A percentile compares a stretch with the other conserved stretches of the same genome.
phyloP scores from a whole-genome alignment of 2,329 filamentous ascomycete species.

The Aspergillus texensis region DNA sequence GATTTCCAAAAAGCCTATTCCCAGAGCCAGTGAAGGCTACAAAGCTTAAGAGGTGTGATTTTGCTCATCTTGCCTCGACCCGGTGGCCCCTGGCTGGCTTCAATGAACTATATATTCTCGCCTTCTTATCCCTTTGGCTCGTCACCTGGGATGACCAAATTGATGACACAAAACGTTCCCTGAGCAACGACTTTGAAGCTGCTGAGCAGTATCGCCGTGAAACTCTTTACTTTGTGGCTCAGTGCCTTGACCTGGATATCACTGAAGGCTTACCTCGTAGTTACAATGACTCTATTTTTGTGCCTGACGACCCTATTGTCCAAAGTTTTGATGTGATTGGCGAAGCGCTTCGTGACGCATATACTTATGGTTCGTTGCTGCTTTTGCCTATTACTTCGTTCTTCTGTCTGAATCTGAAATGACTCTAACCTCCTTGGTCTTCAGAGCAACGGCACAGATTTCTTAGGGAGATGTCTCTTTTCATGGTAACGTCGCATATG shows the following conservation, averaged over 20 bases:
- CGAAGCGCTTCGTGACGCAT: not conserved
- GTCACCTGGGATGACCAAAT: not conserved
- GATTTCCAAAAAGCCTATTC: not conserved
- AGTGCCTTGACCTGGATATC: not conserved
- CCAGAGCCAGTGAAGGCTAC: not conserved
- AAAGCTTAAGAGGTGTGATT: not conserved
- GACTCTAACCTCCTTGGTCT: not conserved
- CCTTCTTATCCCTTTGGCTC: not conserved
- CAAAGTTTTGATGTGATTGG: constrained; percentile 2
- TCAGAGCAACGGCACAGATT: not conserved
- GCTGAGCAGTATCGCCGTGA: not conserved
- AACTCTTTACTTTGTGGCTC: not conserved
- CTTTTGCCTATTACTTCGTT: not conserved
- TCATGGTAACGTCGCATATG: not conserved
- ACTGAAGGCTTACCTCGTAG: not conserved
- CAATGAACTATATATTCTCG: not conserved
- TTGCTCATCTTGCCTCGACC: not conserved
- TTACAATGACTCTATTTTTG: not conserved
- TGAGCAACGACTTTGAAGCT: not conserved
- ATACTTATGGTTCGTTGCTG: not conserved
- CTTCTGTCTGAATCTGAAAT: not conserved
- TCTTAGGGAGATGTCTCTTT: not conserved
- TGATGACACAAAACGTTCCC: not conserved
- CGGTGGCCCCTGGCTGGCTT: not conserved
- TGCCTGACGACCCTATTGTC: not conserved